These are phyloP conservation scores for Penicillium sp. DNA, from an alignment of 2,329 filamentous ascomycete species.

Conservation along the genomic window DNA sequence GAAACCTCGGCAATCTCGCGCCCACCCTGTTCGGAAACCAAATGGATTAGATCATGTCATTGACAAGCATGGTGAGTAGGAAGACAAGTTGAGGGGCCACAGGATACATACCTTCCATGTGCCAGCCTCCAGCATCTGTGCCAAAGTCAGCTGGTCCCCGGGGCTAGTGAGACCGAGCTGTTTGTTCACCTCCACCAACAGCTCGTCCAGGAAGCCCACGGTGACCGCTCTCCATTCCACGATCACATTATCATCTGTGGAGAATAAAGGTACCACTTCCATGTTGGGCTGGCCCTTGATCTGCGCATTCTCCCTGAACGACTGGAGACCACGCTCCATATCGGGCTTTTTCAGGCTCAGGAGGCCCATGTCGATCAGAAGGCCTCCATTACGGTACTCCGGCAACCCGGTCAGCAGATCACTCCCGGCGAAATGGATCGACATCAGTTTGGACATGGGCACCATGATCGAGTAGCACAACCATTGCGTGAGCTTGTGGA, in stretches of 20 bases:
- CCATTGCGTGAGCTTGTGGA: slow-evolving; percentile 95
- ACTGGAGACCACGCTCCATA: slow-evolving; percentile 62
- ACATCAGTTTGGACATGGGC: slow-evolving; percentile 74
- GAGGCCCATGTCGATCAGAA: slow-evolving; percentile 79
- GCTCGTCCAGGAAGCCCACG: slow-evolving; percentile 66
- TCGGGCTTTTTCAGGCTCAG: slow-evolving; percentile 68
- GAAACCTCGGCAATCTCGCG: slow-evolving; percentile 94
- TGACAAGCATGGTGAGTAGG: background rate
- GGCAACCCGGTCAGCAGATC: slow-evolving; percentile 82
- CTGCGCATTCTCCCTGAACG: slow-evolving; percentile 64
- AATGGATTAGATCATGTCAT: slow-evolving; percentile 27
- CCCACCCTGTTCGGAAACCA: slow-evolving; percentile 57
- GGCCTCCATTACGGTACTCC: slow-evolving; percentile 85
- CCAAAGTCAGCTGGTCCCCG: slow-evolving; percentile 64
- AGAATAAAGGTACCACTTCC: slow-evolving; percentile 69
- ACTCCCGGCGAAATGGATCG: slow-evolving; percentile 72
- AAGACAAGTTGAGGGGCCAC: background rate
- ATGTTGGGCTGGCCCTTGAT: slow-evolving; percentile 65
- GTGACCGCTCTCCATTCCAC: slow-evolving; percentile 74
- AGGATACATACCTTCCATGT: slow-evolving; percentile 79
- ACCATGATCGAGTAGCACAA: slow-evolving; percentile 90
- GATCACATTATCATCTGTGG: slow-evolving; percentile 68
- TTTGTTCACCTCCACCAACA: slow-evolving; percentile 63
- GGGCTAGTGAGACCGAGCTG: slow-evolving; percentile 60
- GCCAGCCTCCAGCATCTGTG: slow-evolving; percentile 89